Percentiles rank a stretch among this genome's conserved stretches.
These are phyloP conservation scores for Cystofilobasidium bisporidii DNA, from an alignment of 768 basidiomycete genomes.

Conservation along the genomic window DNA sequence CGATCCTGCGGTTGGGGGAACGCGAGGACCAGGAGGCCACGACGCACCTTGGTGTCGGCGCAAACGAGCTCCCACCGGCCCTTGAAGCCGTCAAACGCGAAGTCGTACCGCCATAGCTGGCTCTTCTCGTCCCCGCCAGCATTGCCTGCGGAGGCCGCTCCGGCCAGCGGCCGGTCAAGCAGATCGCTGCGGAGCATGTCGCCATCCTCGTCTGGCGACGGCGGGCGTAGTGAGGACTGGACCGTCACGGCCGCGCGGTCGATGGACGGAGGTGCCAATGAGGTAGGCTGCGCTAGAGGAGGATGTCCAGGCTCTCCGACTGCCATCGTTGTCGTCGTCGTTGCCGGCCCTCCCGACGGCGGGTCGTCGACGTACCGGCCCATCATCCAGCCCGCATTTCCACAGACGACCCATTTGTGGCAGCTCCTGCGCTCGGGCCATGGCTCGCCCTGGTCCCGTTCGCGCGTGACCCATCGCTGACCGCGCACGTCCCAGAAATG, in stretches of 20 bases:
- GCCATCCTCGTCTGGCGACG: background rate
- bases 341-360: no score
- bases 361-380: slow-evolving; percentile 21
- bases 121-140: background rate
- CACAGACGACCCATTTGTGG: slow-evolving; percentile 11
- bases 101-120: slow-evolving; percentile 23
- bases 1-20: no score
- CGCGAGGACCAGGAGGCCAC: no score
- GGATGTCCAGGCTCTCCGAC: no score
- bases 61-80: slow-evolving; percentile 14
- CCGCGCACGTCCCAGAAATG: background rate
- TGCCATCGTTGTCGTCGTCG: no score
- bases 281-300: no score
- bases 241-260: no score
- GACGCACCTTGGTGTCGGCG: slow-evolving; percentile 9
- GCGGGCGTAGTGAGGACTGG: background rate
- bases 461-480: background rate
- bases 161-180: no score
- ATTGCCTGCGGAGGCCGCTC: no score
- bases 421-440: slow-evolving; percentile 4
- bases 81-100: background rate
- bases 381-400: background rate
- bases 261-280: no score
- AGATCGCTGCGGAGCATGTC: no score
- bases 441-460: background rate